These are phyloP conservation scores for Coniella vitis DNA, from an alignment of 2,329 filamentous ascomycete species.

Conservation along the genomic window DNA sequence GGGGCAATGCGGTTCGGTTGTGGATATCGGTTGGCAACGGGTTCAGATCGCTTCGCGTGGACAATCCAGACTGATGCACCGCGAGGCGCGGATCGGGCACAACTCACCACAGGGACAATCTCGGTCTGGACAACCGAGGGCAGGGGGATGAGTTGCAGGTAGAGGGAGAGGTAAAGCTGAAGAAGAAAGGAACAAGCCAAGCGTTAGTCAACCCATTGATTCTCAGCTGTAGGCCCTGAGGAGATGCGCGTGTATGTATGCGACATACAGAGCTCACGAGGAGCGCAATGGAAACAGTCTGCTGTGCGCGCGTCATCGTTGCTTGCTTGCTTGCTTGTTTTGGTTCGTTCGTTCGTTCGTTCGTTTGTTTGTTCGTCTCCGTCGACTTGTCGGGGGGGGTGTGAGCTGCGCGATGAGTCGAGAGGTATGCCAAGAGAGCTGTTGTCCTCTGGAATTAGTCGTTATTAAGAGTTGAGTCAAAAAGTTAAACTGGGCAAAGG, in stretches of 20 bases:
- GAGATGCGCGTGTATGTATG: conserved; percentile 3
- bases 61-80: no score
- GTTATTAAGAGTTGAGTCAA: no score
- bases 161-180: conserved; percentile 83
- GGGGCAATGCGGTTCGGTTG: not conserved
- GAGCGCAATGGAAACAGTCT: conserved; percentile 82
- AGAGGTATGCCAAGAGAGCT: no score
- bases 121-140: conserved; percentile 72
- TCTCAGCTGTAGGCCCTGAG: not conserved
- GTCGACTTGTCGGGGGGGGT: no score
- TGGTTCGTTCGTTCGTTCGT: not conserved
- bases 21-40: not conserved
- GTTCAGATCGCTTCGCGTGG: no score
- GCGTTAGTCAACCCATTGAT: conserved; percentile 3
- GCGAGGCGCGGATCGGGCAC: no score
- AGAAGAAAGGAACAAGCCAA: conserved; percentile 7
- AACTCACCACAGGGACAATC: conserved; percentile 79
- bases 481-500: conserved; percentile 6
- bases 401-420: no score
- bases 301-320: conserved; percentile 87
- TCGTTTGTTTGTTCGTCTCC: no score
- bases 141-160: conserved; percentile 75
- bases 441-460: not conserved
- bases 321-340: no score
- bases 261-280: conserved; percentile 75